A percentile compares a stretch with the other conserved stretches of the same genome.
These are phyloP conservation scores for Fusarium pininemorale DNA, from an alignment of 2,329 filamentous ascomycete genomes.

Conservation along the genomic window DNA sequence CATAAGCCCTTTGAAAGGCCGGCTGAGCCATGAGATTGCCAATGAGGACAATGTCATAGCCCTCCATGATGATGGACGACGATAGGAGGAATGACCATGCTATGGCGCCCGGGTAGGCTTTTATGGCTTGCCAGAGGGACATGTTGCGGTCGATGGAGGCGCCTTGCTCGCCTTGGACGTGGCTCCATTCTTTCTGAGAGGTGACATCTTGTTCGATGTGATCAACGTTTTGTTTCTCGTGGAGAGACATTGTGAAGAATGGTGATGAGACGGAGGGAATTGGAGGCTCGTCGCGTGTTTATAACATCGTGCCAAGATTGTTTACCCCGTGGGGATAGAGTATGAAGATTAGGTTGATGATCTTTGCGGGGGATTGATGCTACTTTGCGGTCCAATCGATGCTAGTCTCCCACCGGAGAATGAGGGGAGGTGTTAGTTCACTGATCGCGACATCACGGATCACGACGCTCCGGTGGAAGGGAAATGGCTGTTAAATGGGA, in stretches of 20 bases:
- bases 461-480: background rate
- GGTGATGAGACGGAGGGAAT: background rate
- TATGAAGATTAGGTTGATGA: background rate
- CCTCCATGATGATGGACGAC: slow-evolving; percentile 40
- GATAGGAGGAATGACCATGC: slow-evolving; percentile 37
- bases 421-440: background rate
- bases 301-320: background rate
- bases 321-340: background rate
- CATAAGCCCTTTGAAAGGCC: slow-evolving; percentile 33
- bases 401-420: background rate
- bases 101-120: slow-evolving; percentile 23
- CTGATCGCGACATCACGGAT: background rate
- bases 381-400: background rate
- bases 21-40: slow-evolving; percentile 39
- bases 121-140: slow-evolving; percentile 8
- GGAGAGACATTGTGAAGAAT: background rate
- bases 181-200: slow-evolving; percentile 22
- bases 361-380: background rate
- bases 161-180: slow-evolving; percentile 19
- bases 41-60: slow-evolving; percentile 32
- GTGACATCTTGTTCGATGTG: background rate
- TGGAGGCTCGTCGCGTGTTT: background rate
- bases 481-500: fast-evolving
- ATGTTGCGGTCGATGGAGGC: slow-evolving; percentile 26
- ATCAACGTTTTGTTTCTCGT: background rate